Evolutionary conservation across 2,329 filamentous ascomycete species (phyloP).

Genomic region (Microascus cirrosus): DNA sequence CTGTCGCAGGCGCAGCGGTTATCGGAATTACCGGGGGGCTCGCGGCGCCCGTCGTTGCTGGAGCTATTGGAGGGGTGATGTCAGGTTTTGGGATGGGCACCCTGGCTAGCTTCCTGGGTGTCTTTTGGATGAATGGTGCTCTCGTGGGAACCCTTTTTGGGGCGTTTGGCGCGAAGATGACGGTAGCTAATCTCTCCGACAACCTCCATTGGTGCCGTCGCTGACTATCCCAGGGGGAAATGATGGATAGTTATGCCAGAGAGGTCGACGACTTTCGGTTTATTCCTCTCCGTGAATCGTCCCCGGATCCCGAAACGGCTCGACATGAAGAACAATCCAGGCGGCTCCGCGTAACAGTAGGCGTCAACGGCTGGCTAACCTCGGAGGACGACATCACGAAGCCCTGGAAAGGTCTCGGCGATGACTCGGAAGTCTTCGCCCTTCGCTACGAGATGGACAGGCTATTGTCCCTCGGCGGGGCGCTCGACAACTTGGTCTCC

Average conservation of each 20-base stretch:
- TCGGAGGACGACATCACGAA: slow-evolving; percentile 62
- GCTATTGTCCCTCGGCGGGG: slow-evolving; percentile 63
- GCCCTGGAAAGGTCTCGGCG: slow-evolving; percentile 67
- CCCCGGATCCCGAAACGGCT: neutral
- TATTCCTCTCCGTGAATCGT: slow-evolving; percentile 45
- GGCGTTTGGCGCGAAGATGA: slow-evolving; percentile 73
- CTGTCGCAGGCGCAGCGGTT: slow-evolving; percentile 75
- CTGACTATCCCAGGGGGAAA: slow-evolving; percentile 43
- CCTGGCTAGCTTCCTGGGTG: slow-evolving; percentile 74
- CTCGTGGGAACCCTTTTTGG: slow-evolving; percentile 82
- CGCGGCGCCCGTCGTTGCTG: slow-evolving; percentile 80
- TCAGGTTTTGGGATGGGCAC: slow-evolving; percentile 76
- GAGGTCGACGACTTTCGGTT: slow-evolving; percentile 79
- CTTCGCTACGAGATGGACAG: slow-evolving; percentile 73
- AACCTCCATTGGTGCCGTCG: neutral
- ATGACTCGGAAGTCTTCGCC: slow-evolving; percentile 70
- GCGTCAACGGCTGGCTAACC: slow-evolving; percentile 78
- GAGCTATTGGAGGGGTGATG: slow-evolving; percentile 73
- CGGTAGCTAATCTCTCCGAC: slow-evolving; percentile 19
- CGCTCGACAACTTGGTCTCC: slow-evolving; percentile 59
- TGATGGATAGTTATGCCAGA: slow-evolving; percentile 79
- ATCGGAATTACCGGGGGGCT: slow-evolving; percentile 88
- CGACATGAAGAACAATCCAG: slow-evolving; percentile 2
- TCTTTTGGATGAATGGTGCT: slow-evolving; percentile 76
- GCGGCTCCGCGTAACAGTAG: slow-evolving; percentile 69